Evolutionary conservation across 495 filamentous ascomycete species (phyloP).

Genomic region (Penicillium subrubescens): DNA sequence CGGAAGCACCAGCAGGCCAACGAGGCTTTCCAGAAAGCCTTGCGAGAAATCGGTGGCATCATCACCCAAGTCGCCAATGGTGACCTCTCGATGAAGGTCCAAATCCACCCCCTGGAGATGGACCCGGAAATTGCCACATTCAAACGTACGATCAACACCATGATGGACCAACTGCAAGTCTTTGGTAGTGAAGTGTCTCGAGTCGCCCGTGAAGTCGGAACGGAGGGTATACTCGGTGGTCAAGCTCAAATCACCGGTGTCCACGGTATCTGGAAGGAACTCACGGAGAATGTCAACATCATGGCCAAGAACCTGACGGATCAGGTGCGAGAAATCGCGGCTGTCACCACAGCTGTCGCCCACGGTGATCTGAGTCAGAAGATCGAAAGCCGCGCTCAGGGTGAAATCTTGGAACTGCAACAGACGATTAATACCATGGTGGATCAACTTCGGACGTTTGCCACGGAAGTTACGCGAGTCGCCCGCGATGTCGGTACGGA

Average conservation of each 20-base stretch:
- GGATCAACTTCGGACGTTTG: conserved; percentile 94
- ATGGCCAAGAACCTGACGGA: conserved; percentile 89
- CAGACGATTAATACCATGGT: conserved; percentile 99
- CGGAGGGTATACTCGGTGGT: conserved; percentile 94
- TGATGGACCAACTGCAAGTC: conserved; percentile 98
- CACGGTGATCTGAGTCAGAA: conserved; percentile 96
- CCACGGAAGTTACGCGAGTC: conserved; percentile 94
- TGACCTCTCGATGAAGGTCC: conserved; percentile 96
- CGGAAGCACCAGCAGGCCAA: conserved; percentile 98
- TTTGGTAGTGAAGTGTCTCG: conserved; percentile 97
- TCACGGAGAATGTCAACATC: conserved; percentile 97
- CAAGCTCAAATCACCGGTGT: conserved; percentile 94
- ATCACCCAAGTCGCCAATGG: conserved; percentile 94
- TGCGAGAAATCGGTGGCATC: conserved; percentile 96
- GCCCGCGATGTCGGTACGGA: conserved; percentile 97
- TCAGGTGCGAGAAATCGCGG: conserved; percentile 94
- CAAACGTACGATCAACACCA: conserved; percentile 94
- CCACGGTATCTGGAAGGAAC: conserved; percentile 96
- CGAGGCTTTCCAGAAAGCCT: conserved; percentile 95
- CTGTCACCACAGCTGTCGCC: conserved; percentile 93
- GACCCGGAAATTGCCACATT: conserved; percentile 99
- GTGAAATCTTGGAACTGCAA: conserved; percentile 94
- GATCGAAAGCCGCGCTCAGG: conserved; percentile 89
- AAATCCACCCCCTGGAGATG: conserved; percentile 95
- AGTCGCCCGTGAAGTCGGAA: conserved; percentile 95